Evolutionary conservation across 306 rosid species (phyloP).

Genomic region (Prunus davidiana): DNA sequence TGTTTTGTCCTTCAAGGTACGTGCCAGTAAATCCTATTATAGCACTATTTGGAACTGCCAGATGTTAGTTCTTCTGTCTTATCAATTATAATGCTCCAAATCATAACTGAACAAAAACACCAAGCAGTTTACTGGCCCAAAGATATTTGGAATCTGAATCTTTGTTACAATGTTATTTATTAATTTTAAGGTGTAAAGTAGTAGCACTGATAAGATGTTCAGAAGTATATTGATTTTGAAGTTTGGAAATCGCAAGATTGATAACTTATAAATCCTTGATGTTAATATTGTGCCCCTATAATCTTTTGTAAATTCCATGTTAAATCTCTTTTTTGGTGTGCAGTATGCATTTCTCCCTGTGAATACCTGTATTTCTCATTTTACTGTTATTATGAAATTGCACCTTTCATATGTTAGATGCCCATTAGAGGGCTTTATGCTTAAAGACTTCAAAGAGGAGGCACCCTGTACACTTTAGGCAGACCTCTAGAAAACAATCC

Average conservation of each 20-base stretch:
- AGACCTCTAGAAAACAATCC: background rate
- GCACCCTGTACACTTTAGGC: background rate
- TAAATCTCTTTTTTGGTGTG: background rate
- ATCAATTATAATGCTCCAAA: constrained; percentile 13
- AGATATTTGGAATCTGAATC: background rate
- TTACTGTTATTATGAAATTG: background rate
- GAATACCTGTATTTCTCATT: background rate
- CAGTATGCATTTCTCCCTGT: background rate
- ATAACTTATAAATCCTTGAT: background rate
- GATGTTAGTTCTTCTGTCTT: constrained; percentile 9
- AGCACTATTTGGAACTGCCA: constrained; percentile 9
- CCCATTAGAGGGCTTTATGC: background rate
- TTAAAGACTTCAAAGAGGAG: background rate
- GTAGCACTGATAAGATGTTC: background rate
- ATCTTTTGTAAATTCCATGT: background rate
- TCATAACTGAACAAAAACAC: background rate
- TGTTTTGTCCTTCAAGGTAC: constrained; percentile 87
- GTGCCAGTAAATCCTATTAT: constrained; percentile 10
- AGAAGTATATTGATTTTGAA: background rate
- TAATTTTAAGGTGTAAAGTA: background rate
- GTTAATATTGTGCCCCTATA: background rate
- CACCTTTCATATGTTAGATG: background rate
- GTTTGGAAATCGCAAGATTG: background rate
- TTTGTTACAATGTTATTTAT: background rate
- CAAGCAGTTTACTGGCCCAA: background rate